Conservation (phyloP, 352 stramenopile genomes). For the Blastocystis sp. region DNA sequence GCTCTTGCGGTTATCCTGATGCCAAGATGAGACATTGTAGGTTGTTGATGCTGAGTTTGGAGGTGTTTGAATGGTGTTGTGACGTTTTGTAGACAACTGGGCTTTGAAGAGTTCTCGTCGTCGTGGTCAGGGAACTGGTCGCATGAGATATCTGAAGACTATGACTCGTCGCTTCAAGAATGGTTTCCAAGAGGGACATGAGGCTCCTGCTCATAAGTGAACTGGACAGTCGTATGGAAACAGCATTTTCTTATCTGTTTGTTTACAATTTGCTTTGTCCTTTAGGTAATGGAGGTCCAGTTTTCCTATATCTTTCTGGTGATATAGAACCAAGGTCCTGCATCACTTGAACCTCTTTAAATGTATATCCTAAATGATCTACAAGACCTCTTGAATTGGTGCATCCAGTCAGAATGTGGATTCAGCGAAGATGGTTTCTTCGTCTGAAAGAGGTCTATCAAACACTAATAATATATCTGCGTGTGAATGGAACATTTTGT, state of each 20-base stretch:
- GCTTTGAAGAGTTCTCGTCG: conserved; percentile 91
- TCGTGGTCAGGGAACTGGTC: conserved; percentile 88
- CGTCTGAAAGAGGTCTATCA: conserved; percentile 23
- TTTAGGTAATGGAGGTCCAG: too few relatives aligned
- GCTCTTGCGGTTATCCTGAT: conserved; percentile 92
- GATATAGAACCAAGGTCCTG: too few relatives aligned
- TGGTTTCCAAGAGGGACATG: conserved; percentile 91
- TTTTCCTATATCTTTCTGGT: too few relatives aligned
- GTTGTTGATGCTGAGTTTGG: conserved; percentile 42
- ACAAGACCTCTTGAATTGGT: neutral
- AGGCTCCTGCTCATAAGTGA: conserved; percentile 69
- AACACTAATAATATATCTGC: conserved; percentile 11
- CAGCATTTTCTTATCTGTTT: neutral
- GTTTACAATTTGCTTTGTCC: neutral
- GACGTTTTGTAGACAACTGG: conserved; percentile 70
- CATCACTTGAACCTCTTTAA: too few relatives aligned
- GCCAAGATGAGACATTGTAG: conserved; percentile 92
- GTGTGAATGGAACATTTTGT: conserved; percentile 32
- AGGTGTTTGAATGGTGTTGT: neutral
- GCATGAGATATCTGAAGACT: conserved; percentile 96
- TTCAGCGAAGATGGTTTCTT: conserved; percentile 45
- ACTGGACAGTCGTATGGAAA: neutral
- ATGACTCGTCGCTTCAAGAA: conserved; percentile 98
- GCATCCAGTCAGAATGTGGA: neutral
- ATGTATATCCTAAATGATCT: too few relatives aligned